Percentiles rank a stretch among this genome's conserved stretches.
phyloP scores from a whole-genome alignment of 192 early-diverging fungal species.

The Blastocladiella britannica region DNA sequence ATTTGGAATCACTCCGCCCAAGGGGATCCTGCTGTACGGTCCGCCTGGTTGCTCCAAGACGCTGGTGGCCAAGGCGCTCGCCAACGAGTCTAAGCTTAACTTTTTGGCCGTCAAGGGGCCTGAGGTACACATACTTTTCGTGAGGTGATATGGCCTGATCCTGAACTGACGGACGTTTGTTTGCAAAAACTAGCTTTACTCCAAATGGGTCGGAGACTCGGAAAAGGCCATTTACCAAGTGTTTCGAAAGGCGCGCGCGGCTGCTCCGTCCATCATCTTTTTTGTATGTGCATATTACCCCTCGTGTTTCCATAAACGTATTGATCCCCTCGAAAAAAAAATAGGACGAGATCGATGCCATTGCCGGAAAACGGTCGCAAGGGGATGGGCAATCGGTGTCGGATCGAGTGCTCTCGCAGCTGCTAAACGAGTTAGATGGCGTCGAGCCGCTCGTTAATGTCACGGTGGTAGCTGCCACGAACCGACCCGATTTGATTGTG shows the following conservation, averaged over 20 bases:
- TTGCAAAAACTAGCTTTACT: slow-evolving; percentile 69
- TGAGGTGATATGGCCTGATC: too few relatives aligned
- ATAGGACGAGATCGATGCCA: slow-evolving; percentile 91
- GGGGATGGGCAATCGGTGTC: slow-evolving; percentile 63
- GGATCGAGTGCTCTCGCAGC: slow-evolving; percentile 84
- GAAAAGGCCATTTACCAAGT: slow-evolving; percentile 88
- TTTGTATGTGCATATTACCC: slow-evolving; percentile 41
- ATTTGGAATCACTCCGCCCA: slow-evolving; percentile 83
- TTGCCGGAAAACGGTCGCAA: slow-evolving; percentile 55
- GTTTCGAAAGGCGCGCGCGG: slow-evolving; percentile 84
- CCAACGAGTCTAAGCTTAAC: slow-evolving; percentile 86
- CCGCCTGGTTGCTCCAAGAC: slow-evolving; percentile 98
- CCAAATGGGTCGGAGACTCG: slow-evolving; percentile 98
- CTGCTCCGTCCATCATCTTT: slow-evolving; percentile 87
- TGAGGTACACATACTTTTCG: slow-evolving; percentile 46
- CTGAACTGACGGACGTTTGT: slow-evolving; percentile 1
- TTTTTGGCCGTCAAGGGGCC: slow-evolving; percentile 97
- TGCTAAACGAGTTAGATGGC: slow-evolving; percentile 86
- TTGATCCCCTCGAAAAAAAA: background rate
- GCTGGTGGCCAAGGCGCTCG: slow-evolving; percentile 88
- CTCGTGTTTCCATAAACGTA: background rate
- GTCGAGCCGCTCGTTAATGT: slow-evolving; percentile 90
- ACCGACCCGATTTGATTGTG: slow-evolving; percentile 86
- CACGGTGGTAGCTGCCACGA: slow-evolving; percentile 91
- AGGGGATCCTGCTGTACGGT: slow-evolving; percentile 91